phyloP scores from a whole-genome alignment of 139 green algal genomes.

The Closterium sp. region DNA sequence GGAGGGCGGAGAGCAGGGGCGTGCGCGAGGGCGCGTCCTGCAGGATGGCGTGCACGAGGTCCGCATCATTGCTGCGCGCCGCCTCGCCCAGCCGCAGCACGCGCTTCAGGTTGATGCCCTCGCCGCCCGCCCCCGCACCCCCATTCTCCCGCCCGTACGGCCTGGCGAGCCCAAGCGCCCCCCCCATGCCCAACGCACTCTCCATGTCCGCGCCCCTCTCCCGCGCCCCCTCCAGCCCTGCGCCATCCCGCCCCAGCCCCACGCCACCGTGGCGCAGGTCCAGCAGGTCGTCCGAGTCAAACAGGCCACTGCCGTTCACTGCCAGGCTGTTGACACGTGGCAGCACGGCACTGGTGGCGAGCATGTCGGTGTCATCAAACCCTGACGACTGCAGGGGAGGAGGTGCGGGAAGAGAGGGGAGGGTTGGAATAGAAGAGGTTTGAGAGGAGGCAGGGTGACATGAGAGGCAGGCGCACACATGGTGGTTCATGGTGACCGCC shows the following conservation, averaged over 20 bases:
- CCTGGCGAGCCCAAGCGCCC: too few relatives aligned
- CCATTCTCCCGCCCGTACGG: neutral
- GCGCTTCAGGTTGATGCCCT: neutral
- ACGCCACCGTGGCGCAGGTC: neutral
- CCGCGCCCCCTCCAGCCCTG: too few relatives aligned
- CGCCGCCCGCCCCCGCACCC: too few relatives aligned
- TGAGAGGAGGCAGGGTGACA: neutral
- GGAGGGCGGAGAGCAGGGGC: neutral
- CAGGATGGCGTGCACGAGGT: neutral
- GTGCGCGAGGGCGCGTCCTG: neutral
- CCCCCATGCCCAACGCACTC: too few relatives aligned
- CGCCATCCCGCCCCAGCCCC: neutral
- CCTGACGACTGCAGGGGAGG: neutral
- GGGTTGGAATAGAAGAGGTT: neutral
- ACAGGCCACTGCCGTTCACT: neutral
- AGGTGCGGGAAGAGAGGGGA: neutral
- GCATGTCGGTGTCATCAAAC: neutral
- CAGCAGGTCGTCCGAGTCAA: neutral
- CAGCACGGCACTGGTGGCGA: neutral
- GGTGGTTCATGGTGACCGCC: too few relatives aligned
- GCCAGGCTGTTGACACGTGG: neutral
- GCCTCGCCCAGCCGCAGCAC: neutral
- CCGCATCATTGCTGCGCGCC: neutral
- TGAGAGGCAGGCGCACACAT: neutral
- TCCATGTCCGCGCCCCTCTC: too few relatives aligned